Percentiles rank a stretch among this genome's conserved stretches.
phyloP scores from a whole-genome alignment of 2,329 filamentous ascomycete species.

The Microsporum ferrugineum region DNA sequence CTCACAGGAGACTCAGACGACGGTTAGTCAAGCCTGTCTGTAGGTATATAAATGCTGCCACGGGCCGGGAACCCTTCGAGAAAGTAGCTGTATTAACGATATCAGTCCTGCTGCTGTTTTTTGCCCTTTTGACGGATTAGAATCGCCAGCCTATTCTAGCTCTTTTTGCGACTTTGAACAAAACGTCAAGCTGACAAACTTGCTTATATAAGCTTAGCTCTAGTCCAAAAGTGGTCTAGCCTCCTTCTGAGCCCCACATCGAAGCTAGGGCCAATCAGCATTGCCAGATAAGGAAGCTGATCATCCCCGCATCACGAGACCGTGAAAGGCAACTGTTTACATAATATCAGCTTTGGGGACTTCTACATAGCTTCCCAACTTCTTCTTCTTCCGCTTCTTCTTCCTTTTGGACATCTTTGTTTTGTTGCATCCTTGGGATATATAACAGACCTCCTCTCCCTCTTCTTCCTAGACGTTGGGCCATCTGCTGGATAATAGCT shows the following conservation, averaged over 20 bases:
- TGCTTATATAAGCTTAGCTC: background rate
- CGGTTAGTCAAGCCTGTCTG: background rate
- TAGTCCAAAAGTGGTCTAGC: background rate
- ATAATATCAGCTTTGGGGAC: background rate
- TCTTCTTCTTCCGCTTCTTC: background rate
- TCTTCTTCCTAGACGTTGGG: background rate
- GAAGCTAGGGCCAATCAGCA: background rate
- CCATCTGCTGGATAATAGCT: background rate
- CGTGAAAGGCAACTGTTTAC: background rate
- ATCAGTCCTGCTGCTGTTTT: background rate
- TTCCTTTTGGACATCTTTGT: background rate
- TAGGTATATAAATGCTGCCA: background rate
- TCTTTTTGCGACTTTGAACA: background rate
- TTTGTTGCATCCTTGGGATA: background rate
- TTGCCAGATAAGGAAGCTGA: background rate
- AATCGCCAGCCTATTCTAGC: background rate
- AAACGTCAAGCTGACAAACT: background rate
- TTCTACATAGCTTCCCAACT: background rate
- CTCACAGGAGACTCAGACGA: background rate
- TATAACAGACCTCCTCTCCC: background rate
- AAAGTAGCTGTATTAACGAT: background rate
- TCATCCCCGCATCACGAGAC: conserved; percentile 2
- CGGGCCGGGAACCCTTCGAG: background rate
- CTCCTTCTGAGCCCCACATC: background rate
- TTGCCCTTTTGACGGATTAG: background rate